Evolutionary conservation across 306 rosid species (phyloP), one percentile per base, ranked within the genome.

Genomic region (Ormosia semicastrata): DNA sequence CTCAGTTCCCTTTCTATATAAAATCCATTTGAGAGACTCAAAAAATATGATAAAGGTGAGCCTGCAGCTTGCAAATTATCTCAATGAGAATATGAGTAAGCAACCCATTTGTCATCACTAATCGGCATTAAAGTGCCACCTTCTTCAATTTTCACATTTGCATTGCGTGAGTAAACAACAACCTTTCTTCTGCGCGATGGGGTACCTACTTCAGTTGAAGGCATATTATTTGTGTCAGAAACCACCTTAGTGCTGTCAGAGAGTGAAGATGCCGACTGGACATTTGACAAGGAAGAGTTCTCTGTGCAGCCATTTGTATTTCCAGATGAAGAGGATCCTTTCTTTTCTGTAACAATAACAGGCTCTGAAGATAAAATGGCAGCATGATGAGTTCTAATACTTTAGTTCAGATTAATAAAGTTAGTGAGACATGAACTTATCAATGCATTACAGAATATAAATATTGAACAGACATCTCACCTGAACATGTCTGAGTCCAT

Each of bases 21-120:
- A 24, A 24, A 24, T 24, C 24, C 24, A 24, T 54, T 54, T 13
- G 3, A 44, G 46, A 5, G 37, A 54, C 59, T 53, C 18, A 3
- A 14, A 66, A 18, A 33, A 39, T 36, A 52, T 53, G 66, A 66
- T 52, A 17, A 17, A 53, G n/a, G 2, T 47, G 33, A 54, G 33
- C 57, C 57, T 52, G 24, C 57, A 52, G 17, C 57, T 52, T 52
- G 59, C 46, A 2, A 67, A 43, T 57, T 34, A 79, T 49, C 66
- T 85, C 65, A 63, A 2, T 53, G 15, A 44, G 66, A 56, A 76
- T 80, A 70, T 3, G 82, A 62, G 85, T 79, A 88, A 71, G 87
- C 93, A 87, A 73, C 85, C 91, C 92, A 92, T 2, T 73, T 82
- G 33, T 86, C 92, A 80, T 92, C 89, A 9, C 89, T 89, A 64